Evolutionary conservation across 768 basidiomycete species (phyloP).

Genomic region (Hebeloma cylindrosporum): DNA sequence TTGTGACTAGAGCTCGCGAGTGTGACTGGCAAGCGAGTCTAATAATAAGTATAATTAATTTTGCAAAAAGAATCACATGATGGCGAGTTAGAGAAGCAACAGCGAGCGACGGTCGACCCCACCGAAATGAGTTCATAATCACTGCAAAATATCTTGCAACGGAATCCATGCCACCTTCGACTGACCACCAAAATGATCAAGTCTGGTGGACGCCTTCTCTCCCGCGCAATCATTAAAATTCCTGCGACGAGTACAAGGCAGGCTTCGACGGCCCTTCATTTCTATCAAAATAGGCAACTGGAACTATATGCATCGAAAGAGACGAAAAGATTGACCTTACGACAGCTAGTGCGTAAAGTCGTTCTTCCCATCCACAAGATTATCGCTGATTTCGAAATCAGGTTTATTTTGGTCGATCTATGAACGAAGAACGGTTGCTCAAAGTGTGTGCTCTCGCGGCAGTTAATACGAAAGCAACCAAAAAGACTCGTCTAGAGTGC

Average conservation of each 20-base stretch:
- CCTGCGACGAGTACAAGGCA: slow-evolving; percentile 10
- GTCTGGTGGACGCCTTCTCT: slow-evolving; percentile 14
- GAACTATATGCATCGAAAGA: slow-evolving; percentile 78
- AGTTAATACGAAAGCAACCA: background rate
- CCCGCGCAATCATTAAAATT: slow-evolving; percentile 6
- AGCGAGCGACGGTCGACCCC: too few relatives aligned
- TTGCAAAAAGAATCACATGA: too few relatives aligned
- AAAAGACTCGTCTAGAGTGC: slow-evolving; percentile 56
- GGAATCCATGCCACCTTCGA: slow-evolving; percentile 13
- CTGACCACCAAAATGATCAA: slow-evolving; percentile 19
- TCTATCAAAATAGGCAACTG: slow-evolving; percentile 82
- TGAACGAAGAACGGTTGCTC: slow-evolving; percentile 75
- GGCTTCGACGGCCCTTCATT: slow-evolving; percentile 47
- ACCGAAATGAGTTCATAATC: too few relatives aligned
- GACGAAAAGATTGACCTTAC: slow-evolving; percentile 68
- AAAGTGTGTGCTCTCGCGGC: slow-evolving; percentile 45
- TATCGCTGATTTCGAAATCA: slow-evolving; percentile 25
- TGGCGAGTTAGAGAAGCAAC: too few relatives aligned
- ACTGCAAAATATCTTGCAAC: too few relatives aligned
- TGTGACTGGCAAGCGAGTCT: too few relatives aligned
- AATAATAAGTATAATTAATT: too few relatives aligned
- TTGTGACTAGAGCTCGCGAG: too few relatives aligned
- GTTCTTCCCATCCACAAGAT: background rate
- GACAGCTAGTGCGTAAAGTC: slow-evolving; percentile 63
- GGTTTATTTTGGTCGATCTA: slow-evolving; percentile 86